Conservation (phyloP, 306 rosid genomes). For the Ammopiptanthus mongolicus region DNA sequence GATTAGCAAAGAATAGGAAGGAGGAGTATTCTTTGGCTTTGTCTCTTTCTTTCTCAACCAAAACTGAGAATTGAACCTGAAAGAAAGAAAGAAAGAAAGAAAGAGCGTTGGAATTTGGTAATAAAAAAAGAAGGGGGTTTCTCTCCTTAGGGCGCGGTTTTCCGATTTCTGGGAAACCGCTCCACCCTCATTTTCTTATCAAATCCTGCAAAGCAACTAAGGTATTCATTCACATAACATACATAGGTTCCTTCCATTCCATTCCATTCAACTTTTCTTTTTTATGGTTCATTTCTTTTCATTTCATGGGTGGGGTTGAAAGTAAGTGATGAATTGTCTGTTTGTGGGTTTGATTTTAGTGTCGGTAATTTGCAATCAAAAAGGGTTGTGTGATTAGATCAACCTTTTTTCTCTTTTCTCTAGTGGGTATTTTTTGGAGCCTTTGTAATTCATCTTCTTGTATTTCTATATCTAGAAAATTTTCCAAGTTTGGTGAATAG, state of each 20-base stretch:
- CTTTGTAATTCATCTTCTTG: not conserved
- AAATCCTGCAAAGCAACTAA: not conserved
- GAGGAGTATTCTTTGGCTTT: no score
- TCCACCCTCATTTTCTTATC: not conserved
- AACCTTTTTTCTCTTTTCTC: slow-evolving; percentile 5
- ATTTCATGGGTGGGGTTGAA: no score
- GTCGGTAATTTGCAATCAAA: not conserved
- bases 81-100: not conserved
- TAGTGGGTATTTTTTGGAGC: not conserved
- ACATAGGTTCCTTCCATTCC: no score
- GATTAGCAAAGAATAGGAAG: no score
- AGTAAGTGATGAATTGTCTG: not conserved
- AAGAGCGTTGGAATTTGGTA: not conserved
- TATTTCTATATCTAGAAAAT: not conserved
- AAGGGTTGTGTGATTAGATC: slow-evolving; percentile 5
- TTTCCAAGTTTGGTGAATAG: not conserved
- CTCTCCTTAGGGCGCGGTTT: slow-evolving; percentile 48
- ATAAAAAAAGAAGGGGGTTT: not conserved
- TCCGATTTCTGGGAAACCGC: slow-evolving; percentile 45
- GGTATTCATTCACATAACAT: not conserved
- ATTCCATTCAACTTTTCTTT: not conserved
- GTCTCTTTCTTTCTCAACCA: not conserved
- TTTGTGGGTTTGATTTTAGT: not conserved
- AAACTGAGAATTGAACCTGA: not conserved
- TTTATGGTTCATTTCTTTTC: not conserved